These are phyloP conservation scores for Rosa persica DNA, from an alignment of 306 rosid genomes.

Conservation along the genomic window DNA sequence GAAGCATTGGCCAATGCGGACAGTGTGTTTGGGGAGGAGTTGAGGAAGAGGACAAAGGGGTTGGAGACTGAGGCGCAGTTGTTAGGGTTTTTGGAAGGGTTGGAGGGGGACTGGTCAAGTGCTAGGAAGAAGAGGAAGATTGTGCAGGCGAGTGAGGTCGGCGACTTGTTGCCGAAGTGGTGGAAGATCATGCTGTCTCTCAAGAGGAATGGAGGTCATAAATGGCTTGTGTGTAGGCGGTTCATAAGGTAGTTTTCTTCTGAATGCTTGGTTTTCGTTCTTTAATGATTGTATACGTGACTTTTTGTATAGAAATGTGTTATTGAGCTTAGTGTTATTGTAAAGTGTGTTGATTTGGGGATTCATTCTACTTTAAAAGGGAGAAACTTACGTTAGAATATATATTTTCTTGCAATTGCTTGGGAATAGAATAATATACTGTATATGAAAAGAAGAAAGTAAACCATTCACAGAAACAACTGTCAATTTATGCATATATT, in stretches of 20 bases:
- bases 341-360: not conserved
- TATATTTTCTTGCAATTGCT: not conserved
- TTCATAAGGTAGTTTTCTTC: conserved; percentile 57
- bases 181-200: conserved; percentile 65
- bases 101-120: conserved; percentile 70
- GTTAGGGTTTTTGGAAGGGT: conserved; percentile 50
- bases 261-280: not conserved
- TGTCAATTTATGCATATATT: not conserved
- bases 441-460: not conserved
- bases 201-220: conserved; percentile 46
- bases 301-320: not conserved
- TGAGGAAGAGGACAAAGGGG: conserved; percentile 60
- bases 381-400: not conserved
- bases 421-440: not conserved
- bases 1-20: conserved; percentile 41
- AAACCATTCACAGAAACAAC: not conserved
- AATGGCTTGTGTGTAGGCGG: conserved; percentile 52
- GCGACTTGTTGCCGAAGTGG: conserved; percentile 47
- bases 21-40: conserved; percentile 52
- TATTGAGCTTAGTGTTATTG: not conserved
- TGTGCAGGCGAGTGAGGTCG: conserved; percentile 48
- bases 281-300: not conserved
- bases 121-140: conserved; percentile 65
- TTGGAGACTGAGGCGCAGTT: conserved; percentile 49
- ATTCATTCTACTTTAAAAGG: not conserved